These are phyloP conservation scores for Centaurea solstitialis DNA, from an alignment of 129 eudicot species.

Conservation along the genomic window DNA sequence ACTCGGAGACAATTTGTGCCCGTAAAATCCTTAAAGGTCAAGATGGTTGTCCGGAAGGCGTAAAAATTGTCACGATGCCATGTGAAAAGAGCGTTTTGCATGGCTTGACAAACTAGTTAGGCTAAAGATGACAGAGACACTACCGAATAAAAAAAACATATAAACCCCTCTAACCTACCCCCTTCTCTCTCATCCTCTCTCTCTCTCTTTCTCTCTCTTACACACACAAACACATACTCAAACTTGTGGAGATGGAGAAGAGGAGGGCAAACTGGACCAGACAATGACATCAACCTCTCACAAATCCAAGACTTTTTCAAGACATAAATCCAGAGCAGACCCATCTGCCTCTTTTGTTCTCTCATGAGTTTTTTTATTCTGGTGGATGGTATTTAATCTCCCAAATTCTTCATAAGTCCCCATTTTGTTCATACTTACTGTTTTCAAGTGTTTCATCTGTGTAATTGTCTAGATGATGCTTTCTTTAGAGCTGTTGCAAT, in stretches of 20 bases:
- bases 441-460: slow-evolving; percentile 9
- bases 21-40: not conserved
- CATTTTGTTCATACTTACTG: slow-evolving; percentile 16
- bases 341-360: slow-evolving; percentile 29
- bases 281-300: slow-evolving; percentile 18
- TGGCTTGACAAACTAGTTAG: not conserved
- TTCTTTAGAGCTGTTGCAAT: slow-evolving; percentile 22
- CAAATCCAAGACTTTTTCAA: not conserved
- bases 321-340: slow-evolving; percentile 23
- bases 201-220: not conserved
- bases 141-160: not conserved
- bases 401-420: not conserved
- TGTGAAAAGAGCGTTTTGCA: not conserved
- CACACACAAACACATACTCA: not conserved
- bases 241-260: slow-evolving; percentile 23
- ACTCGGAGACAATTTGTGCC: not conserved
- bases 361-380: slow-evolving; percentile 8
- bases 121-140: not conserved
- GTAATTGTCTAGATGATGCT: not conserved
- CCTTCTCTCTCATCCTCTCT: slow-evolving; percentile 11
- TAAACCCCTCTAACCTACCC: not conserved
- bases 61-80: not conserved
- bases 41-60: not conserved
- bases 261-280: slow-evolving; percentile 18
- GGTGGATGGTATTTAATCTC: slow-evolving; percentile 24